A percentile compares a stretch with the other conserved stretches of the same genome.
Conservation (phyloP, 805 yeast species). For the Scheffersomyces coipomensis region DNA sequence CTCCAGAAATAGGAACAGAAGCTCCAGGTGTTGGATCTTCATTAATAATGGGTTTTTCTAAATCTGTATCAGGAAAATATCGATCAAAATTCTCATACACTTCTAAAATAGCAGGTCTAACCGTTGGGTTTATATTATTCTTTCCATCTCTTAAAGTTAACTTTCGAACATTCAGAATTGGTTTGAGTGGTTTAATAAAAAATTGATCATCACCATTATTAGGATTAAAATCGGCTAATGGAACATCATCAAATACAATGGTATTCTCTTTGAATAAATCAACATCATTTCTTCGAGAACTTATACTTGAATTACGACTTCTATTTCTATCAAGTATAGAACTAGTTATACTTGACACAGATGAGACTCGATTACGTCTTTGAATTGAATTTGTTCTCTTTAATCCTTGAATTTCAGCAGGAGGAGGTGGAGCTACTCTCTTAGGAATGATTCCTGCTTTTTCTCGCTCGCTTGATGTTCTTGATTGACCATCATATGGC, state of each 20-base stretch:
- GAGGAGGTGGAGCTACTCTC: slow-evolving; percentile 73
- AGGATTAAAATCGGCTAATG: slow-evolving; percentile 25
- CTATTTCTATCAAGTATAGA: neutral
- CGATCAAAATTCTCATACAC: slow-evolving; percentile 87
- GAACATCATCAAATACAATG: slow-evolving; percentile 74
- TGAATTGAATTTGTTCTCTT: slow-evolving; percentile 7
- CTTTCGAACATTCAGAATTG: slow-evolving; percentile 2
- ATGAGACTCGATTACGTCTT: slow-evolving; percentile 3
- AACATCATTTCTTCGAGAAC: slow-evolving; percentile 8
- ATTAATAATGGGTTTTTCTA: slow-evolving; percentile 85
- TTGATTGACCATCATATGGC: neutral
- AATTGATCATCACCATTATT: slow-evolving; percentile 7
- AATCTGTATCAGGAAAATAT: slow-evolving; percentile 88
- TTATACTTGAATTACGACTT: slow-evolving; percentile 8
- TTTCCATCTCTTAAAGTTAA: neutral
- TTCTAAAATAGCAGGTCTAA: slow-evolving; percentile 94
- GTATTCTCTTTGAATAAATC: slow-evolving; percentile 70
- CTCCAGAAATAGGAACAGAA: too few relatives aligned
- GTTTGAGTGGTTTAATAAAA: slow-evolving; percentile 11
- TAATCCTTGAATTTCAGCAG: slow-evolving; percentile 22
- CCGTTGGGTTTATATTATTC: slow-evolving; percentile 32
- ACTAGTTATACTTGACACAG: slow-evolving; percentile 6
- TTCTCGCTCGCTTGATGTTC: slow-evolving; percentile 1
- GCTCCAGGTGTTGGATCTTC: slow-evolving; percentile 30
- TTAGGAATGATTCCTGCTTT: slow-evolving; percentile 53